Base-by-base conservation (phyloP, 1,284 basidiomycete genomes). In the Testicularia cyperi region DNA sequence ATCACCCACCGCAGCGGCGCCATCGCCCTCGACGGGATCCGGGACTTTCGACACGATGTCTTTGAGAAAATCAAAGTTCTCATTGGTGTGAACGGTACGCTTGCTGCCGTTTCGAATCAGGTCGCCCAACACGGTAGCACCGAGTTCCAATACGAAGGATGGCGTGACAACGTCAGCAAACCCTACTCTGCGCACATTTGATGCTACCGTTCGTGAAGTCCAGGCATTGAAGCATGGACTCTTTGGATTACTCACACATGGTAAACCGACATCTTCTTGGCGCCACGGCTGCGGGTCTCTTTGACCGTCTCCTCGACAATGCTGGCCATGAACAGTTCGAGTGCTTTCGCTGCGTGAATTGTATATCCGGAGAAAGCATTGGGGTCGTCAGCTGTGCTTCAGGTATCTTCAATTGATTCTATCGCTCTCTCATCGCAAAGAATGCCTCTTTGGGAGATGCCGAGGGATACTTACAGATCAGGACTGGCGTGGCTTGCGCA, bases 231-330 rank as follows among this genome's bases (percentile, higher is more conserved):
- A n/a, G n/a, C n/a, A n/a, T n/a, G n/a, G n/a, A n/a, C n/a, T n/a
- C n/a, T n/a, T n/a, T n/a, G n/a, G n/a, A n/a, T n/a, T n/a, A 85
- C 90, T 67, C 68, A 96, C 92, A 98, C 79, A 79, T 97, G 94
- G 78, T 95, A 92, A 1, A 88, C 85, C 61, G 95, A 89, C 43
- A 99, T 85, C 72, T 92, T 90, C 79, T 88, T 91, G 4, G 89
- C 85, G 2, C 90, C 89, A 26, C 90, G 83, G 39, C 85, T 83
- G 3, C 82, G 72, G 0, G 92, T 89, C 57, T 97, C 87, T 71
- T 87, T 88, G 64, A 85, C 85, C 3, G 90, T 83, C 68, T 91
- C 86, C 32, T 89, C 86, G 25, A 97, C 85, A 46, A 99, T 84
- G 68, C 88, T 83, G 21, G 85, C 85, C 45, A 99, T 84, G 79